Percentiles rank a stretch among this genome's conserved stretches.
phyloP scores from a whole-genome alignment of 1,284 basidiomycete species.

The Pisolithus thermaeus region DNA sequence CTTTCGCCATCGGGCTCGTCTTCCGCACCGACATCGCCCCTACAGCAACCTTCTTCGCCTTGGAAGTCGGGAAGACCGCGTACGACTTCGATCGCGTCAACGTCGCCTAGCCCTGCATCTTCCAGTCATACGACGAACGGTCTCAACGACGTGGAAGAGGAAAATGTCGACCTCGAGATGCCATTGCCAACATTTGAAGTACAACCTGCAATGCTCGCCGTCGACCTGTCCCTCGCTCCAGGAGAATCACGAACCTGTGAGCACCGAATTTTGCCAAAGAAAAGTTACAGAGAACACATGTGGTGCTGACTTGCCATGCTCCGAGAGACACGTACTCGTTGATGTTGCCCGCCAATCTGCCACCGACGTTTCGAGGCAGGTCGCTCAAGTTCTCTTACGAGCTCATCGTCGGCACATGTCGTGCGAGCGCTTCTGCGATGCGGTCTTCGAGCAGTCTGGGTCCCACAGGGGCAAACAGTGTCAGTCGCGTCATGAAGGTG shows the following conservation, averaged over 20 bases:
- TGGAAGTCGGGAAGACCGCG: conserved; percentile 17
- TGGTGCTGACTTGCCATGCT: background rate
- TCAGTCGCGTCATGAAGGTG: conserved; percentile 81
- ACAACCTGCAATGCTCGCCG: conserved; percentile 78
- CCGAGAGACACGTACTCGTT: conserved; percentile 76
- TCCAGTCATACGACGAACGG: conserved; percentile 10
- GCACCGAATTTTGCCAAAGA: conserved; percentile 18
- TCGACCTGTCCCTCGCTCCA: conserved; percentile 71
- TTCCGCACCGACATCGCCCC: conserved; percentile 20
- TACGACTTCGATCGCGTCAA: conserved; percentile 14
- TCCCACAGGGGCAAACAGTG: conserved; percentile 41
- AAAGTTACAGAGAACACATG: background rate
- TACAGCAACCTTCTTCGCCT: conserved; percentile 20
- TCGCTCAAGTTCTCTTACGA: conserved; percentile 85
- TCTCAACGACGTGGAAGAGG: conserved; percentile 26
- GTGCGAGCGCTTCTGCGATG: conserved; percentile 40
- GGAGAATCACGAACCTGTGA: conserved; percentile 79
- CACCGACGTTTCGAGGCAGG: conserved; percentile 86
- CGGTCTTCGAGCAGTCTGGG: conserved; percentile 23
- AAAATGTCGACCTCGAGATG: conserved; percentile 55
- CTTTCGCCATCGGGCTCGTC: conserved; percentile 21
- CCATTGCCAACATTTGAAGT: conserved; percentile 77
- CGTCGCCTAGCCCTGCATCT: conserved; percentile 1
- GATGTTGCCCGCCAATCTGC: conserved; percentile 70
- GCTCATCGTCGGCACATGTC: conserved; percentile 81